These are phyloP conservation scores for Lepiota venenata DNA, from an alignment of 768 basidiomycete genomes.

Conservation along the genomic window DNA sequence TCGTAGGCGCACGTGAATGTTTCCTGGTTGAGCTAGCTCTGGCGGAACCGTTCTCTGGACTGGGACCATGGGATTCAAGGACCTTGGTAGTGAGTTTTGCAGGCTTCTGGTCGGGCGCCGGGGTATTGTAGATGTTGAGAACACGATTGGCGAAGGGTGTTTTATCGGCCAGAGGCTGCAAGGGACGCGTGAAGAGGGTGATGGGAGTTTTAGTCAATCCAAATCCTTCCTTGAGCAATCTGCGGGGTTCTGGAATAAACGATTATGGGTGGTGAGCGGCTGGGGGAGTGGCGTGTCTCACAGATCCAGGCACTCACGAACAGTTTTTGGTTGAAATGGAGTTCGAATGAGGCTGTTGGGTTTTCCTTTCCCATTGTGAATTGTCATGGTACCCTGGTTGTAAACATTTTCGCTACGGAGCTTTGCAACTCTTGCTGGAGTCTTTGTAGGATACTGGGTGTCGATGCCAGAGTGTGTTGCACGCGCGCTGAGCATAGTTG, in stretches of 20 bases:
- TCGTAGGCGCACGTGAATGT: slow-evolving; percentile 54
- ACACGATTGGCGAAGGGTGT: slow-evolving; percentile 73
- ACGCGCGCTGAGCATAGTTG: slow-evolving; percentile 37
- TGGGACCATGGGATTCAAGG: slow-evolving; percentile 20
- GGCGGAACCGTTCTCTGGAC: slow-evolving; percentile 33
- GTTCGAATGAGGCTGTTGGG: slow-evolving; percentile 23
- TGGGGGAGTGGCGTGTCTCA: not conserved
- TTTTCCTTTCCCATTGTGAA: slow-evolving; percentile 41
- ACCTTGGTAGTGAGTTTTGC: slow-evolving; percentile 23
- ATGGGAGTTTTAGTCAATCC: slow-evolving; percentile 17
- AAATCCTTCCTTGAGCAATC: slow-evolving; percentile 19
- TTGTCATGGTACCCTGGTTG: slow-evolving; percentile 38
- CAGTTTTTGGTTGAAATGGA: slow-evolving; percentile 31
- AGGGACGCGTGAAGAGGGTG: slow-evolving; percentile 18
- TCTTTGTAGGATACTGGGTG: slow-evolving; percentile 38
- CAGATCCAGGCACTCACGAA: slow-evolving; percentile 23
- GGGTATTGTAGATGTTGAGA: slow-evolving; percentile 5
- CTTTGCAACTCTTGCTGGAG: slow-evolving; percentile 48
- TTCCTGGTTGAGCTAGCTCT: slow-evolving; percentile 70
- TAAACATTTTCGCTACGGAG: slow-evolving; percentile 47
- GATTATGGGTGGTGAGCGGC: not conserved
- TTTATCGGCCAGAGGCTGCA: slow-evolving; percentile 66
- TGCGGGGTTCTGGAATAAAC: slow-evolving; percentile 16
- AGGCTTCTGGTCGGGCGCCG: slow-evolving; percentile 23
- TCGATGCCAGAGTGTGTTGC: slow-evolving; percentile 29